Conservation (phyloP, 345 rosid genomes). For the Eucalyptus guilfoylei region DNA sequence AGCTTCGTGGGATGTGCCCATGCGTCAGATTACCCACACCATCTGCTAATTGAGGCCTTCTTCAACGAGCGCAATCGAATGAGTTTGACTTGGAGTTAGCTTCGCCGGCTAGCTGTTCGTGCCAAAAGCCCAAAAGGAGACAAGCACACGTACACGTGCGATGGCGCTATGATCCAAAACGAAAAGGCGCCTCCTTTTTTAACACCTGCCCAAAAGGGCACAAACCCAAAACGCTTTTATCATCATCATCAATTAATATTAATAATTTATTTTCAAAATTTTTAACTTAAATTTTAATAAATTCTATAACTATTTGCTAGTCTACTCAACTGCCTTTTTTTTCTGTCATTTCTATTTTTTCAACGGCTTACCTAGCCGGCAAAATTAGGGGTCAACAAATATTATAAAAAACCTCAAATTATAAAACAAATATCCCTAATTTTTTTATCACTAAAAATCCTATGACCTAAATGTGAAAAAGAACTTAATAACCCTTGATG, state of each 20-base stretch:
- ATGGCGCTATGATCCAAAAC: not conserved
- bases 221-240: no score
- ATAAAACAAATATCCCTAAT: no score
- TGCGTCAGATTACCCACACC: not conserved
- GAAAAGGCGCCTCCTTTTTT: not conserved
- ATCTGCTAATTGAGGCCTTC: not conserved
- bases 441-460: no score
- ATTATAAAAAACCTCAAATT: not conserved
- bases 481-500: not conserved
- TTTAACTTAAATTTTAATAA: no score
- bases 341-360: no score
- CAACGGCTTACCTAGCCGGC: not conserved
- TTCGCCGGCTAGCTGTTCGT: not conserved
- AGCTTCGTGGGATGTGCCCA: not conserved
- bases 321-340: not conserved
- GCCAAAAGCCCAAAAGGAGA: not conserved
- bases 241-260: no score
- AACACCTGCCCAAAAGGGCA: not conserved
- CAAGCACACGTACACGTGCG: not conserved
- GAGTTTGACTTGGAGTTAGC: not conserved
- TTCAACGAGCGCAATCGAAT: not conserved
- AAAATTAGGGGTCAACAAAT: not conserved
- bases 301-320: not conserved
- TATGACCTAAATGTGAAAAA: no score
- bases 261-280: no score